Percentiles rank a stretch among this genome's conserved stretches.
Evolutionary conservation across 2,329 filamentous ascomycete species (phyloP).

Genomic region (Nemania sp.): DNA sequence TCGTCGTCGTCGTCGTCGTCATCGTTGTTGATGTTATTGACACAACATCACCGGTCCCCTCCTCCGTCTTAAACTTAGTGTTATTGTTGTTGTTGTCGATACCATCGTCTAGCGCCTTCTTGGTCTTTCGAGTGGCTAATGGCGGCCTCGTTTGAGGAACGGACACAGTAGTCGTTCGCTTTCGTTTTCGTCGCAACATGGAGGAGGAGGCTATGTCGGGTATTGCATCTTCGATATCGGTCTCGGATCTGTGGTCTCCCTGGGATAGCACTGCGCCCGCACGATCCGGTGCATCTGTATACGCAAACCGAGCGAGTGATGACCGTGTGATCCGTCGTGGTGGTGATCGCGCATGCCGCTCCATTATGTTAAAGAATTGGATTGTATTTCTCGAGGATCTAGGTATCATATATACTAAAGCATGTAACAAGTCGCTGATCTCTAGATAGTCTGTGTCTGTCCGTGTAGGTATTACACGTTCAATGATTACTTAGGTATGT

Average conservation of each 20-base stretch:
- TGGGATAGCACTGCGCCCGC: not conserved
- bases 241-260: slow-evolving; percentile 31
- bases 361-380: slow-evolving; percentile 39
- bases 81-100: slow-evolving; percentile 1
- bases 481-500: too few species aligned
- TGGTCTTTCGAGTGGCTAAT: slow-evolving; percentile 30
- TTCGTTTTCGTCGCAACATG: slow-evolving; percentile 45
- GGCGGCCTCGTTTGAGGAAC: slow-evolving; percentile 14
- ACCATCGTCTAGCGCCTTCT: slow-evolving; percentile 32
- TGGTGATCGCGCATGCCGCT: slow-evolving; percentile 39
- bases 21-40: not conserved
- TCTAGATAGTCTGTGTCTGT: too few species aligned
- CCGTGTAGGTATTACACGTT: too few species aligned
- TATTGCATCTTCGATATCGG: slow-evolving; percentile 51
- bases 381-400: slow-evolving; percentile 23
- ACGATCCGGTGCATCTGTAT: slow-evolving; percentile 35
- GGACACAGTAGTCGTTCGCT: slow-evolving; percentile 40
- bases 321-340: slow-evolving; percentile 50
- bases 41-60: too few species aligned
- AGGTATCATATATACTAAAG: not conserved
- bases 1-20: slow-evolving; percentile 18
- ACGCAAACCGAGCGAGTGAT: slow-evolving; percentile 51
- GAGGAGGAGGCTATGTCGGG: slow-evolving; percentile 33
- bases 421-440: not conserved
- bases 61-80: too few species aligned